Evolutionary conservation across 2,329 filamentous ascomycete species (phyloP), one percentile per base, ranked within the genome.

Genomic region (Calonectria crousiana): DNA sequence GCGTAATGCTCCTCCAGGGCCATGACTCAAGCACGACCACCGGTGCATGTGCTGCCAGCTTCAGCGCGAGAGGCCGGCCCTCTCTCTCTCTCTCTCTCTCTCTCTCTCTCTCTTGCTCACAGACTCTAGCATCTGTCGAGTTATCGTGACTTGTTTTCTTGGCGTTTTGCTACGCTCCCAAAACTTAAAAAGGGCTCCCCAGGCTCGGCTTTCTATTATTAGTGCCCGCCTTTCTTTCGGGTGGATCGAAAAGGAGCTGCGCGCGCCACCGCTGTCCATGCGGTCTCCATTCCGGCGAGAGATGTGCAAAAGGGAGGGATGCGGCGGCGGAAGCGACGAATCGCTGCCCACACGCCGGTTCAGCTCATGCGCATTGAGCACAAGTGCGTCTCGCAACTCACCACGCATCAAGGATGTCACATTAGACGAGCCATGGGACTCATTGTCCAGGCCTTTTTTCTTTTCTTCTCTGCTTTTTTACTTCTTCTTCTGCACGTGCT

Each of bases 151-250:
- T 62, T 20, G 56, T 26, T 28, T 62, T 41, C 56, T 62, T 62
- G 56, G 56, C 56, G 56, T 62, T 41, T 28, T 41, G 56, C 14
- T 56, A 51, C 66, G 47, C 66, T 11, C 47, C 49, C 28, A 26
- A 23, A 62, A 62, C 60, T 56, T 36, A 56, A 41, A 32, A 36
- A 69, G 32, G 56, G 26, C n/a, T 13, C n/a, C 58, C 68, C 49
- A 41, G 36, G 56, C 36, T 56, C 18, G 60, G 58, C 41, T 38
- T 56, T 44, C 68, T 71, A 71, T 71, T 71, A 62, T 71, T 71
- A 71, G 68, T 41, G 30, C n/a, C 36, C 36, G 38, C 26, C 49
- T 30, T 6, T 11, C 49, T 36, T 53, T 34, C n/a, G 26, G 26
- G 56, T 62, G 56, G 56, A 62, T 41, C 56, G 36, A 38, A 38